phyloP scores from a whole-genome alignment of 306 rosid species.

The Malus sylvestris region DNA sequence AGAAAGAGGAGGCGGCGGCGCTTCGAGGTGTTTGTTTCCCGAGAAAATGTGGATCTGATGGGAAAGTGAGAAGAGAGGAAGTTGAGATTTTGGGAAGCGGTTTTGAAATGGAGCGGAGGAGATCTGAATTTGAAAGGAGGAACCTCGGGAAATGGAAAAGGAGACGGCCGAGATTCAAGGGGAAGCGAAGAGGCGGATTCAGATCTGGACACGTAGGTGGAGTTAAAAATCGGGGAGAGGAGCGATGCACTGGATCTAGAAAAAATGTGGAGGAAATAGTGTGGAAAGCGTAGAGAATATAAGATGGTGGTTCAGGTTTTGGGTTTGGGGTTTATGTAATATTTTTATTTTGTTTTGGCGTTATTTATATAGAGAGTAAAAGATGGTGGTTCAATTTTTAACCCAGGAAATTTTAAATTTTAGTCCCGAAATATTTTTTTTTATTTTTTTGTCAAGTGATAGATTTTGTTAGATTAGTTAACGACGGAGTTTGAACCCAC shows the following conservation, averaged over 20 bases:
- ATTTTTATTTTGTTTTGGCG: neutral
- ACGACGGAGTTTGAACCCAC: too few relatives aligned
- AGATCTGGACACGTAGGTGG: conserved; percentile 30
- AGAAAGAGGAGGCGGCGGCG: neutral
- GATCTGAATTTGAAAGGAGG: conserved; percentile 35
- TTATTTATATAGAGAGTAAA: neutral
- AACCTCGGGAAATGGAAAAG: conserved; percentile 18
- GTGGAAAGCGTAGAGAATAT: too few relatives aligned
- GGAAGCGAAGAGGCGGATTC: neutral
- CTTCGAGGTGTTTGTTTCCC: neutral
- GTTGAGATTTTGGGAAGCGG: neutral
- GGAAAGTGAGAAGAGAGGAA: neutral
- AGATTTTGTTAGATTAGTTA: too few relatives aligned
- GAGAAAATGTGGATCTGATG: conserved; percentile 36
- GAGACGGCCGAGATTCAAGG: conserved; percentile 30
- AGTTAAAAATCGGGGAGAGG: neutral
- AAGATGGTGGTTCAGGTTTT: neutral
- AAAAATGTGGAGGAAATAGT: neutral
- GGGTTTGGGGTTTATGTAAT: neutral
- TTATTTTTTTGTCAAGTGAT: too few relatives aligned
- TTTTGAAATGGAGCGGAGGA: conserved; percentile 5
- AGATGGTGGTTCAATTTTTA: too few relatives aligned
- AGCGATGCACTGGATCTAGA: conserved; percentile 11
- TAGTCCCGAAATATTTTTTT: too few relatives aligned
- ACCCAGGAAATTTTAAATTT: too few relatives aligned